Base-by-base conservation (phyloP, 2,329 filamentous ascomycete genomes). In the Sarocladium strictum region DNA sequence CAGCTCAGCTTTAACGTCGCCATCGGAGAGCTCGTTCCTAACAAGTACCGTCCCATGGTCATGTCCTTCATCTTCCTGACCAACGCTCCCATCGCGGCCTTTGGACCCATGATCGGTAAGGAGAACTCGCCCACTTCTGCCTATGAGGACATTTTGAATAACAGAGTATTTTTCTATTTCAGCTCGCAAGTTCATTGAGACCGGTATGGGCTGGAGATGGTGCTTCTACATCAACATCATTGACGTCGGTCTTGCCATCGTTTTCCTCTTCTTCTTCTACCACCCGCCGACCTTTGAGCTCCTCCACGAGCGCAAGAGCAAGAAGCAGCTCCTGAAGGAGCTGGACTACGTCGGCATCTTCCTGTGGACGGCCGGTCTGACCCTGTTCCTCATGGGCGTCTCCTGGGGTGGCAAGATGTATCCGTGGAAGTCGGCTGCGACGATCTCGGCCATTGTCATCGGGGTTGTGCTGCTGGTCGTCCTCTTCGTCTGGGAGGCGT, bases 301-400 rank as follows among this genome's bases (percentile, higher is more conserved):
- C 10, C 61, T 72, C 2, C 70, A 73, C 56, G 69, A 69, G 32
- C 59, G 63, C 33, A 70, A 69, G 61, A 71, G 66, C 6, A 69
- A 68, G 58, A 60, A 58, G 29, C 60, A 69, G 55, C 53, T 71
- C 7, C 55, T 72, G 1, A 67, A 63, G 35, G 61, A 67, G n/a
- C 63, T 71, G 15, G 69, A 77, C 59, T 77, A 73, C 60, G 50
- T 73, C 33, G 75, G 75, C 3, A 71, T 75, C 35, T 67, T 75
- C 59, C 65, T 78, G 37, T 77, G 71, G 65, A 72, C 70, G 9
- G 68, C 68, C 4, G 73, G 74, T 3, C 69, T 76, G 2, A 71
- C 71, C 4, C 63, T 77, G 0, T 70, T 77, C 54, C 63, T 78
- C 9, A 72, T 78, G 58, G 75, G 74, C 4, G 65, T 78, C 54